Percentiles rank a stretch among this genome's conserved stretches.
Evolutionary conservation across 495 filamentous ascomycete genomes (phyloP).

Genomic region (Amniculicola lignicola): DNA sequence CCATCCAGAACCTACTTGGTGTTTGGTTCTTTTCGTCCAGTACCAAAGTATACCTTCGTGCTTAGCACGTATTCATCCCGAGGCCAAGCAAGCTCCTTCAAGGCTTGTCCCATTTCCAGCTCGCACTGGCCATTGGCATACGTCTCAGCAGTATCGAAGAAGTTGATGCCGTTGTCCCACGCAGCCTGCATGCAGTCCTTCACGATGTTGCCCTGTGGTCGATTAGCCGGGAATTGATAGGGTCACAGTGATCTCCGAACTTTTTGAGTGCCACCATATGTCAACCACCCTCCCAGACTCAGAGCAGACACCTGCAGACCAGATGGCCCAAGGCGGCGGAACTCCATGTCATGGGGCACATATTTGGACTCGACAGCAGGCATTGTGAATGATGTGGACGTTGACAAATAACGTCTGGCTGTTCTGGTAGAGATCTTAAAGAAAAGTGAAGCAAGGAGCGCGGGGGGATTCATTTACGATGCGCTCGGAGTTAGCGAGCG

Average conservation of each 20-base stretch:
- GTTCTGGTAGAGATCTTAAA: too few species aligned
- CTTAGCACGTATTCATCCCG: constrained; percentile 49
- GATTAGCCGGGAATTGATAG: background rate
- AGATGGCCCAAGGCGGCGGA: constrained; percentile 44
- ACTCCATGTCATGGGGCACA: constrained; percentile 36
- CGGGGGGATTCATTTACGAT: too few species aligned
- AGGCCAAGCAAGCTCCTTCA: constrained; percentile 52
- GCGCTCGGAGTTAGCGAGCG: too few species aligned
- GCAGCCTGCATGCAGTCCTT: constrained; percentile 49
- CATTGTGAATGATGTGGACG: constrained; percentile 12
- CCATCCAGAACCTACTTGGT: constrained; percentile 32
- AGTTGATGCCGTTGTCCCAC: constrained; percentile 56
- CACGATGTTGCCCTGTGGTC: constrained; percentile 32
- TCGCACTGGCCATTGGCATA: constrained; percentile 57
- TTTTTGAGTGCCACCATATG: constrained; percentile 43
- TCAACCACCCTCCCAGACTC: constrained; percentile 41
- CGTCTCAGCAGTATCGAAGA: constrained; percentile 54
- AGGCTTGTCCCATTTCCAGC: constrained; percentile 56
- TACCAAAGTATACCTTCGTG: constrained; percentile 47
- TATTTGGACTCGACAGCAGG: constrained; percentile 34
- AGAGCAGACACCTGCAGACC: constrained; percentile 45
- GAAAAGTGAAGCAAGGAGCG: too few species aligned
- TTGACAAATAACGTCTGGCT: background rate
- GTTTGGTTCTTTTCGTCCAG: constrained; percentile 50
- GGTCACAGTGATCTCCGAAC: constrained; percentile 19